Conservation (phyloP, 352 stramenopile genomes). For the Phytophthora litchii region DNA sequence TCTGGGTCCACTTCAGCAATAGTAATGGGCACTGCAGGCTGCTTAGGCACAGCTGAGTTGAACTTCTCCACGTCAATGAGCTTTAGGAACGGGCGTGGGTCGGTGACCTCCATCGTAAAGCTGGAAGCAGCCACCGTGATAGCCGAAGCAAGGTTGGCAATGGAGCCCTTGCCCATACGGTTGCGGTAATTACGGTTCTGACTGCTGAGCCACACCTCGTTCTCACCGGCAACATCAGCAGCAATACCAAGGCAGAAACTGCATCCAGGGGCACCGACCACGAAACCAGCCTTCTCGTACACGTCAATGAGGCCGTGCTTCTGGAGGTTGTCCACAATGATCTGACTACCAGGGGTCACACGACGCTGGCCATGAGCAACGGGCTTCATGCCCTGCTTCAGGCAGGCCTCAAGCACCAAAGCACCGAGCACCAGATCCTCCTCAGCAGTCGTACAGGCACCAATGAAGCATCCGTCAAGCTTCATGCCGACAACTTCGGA, state of each 20-base stretch:
- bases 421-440: conserved; percentile 83
- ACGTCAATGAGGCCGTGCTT: conserved; percentile 74
- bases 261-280: conserved; percentile 76
- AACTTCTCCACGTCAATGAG: conserved; percentile 64
- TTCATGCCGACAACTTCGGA: conserved; percentile 72
- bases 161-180: conserved; percentile 85
- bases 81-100: conserved; percentile 75
- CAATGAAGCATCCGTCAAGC: conserved; percentile 89
- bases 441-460: conserved; percentile 81
- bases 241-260: conserved; percentile 85
- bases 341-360: conserved; percentile 79
- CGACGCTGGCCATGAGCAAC: conserved; percentile 64
- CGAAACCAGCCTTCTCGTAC: conserved; percentile 85
- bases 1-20: conserved; percentile 63
- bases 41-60: conserved; percentile 56
- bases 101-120: conserved; percentile 82
- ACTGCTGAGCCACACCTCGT: conserved; percentile 83
- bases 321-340: conserved; percentile 84
- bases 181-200: conserved; percentile 91
- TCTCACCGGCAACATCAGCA: conserved; percentile 80
- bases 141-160: conserved; percentile 80
- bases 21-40: conserved; percentile 41
- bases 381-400: conserved; percentile 72
- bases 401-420: conserved; percentile 75
- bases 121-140: conserved; percentile 85